Evolutionary conservation across 2,329 filamentous ascomycete species (phyloP), one percentile per base, ranked within the genome.

Genomic region (Fusarium nygamai): DNA sequence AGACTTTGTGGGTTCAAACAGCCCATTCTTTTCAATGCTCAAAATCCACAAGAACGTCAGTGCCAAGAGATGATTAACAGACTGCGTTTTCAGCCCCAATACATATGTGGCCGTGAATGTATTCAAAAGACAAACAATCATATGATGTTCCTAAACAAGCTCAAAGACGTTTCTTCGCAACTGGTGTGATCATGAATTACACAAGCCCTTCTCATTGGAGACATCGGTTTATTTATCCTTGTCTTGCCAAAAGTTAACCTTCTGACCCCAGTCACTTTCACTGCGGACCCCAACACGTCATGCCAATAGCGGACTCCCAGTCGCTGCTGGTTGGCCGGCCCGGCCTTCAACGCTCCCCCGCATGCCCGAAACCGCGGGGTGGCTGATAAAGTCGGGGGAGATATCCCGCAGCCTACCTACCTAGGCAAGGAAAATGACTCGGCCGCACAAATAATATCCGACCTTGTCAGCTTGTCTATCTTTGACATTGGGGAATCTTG

Each of bases 361-460:
- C 69, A 71, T 46, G 53, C 56, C 50, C 44, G 54, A 65, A 67
- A 76, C 76, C 62, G 76, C 74, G 76, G 76, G 76, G 74, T 74
- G 67, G 62, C 68, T 78, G 74, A 76, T 71, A 75, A 73, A 43
- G 51, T 53, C 51, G 62, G 62, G 50, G 39, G 33, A 60, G 38
- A 34, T 41, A 66, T 60, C 51, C 51, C 51, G 50, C 39, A 60
- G 38, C 17, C 27, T 14, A 36, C 34, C 16, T 22, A 22, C 12
- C 1, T 8, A 41, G 39, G 39, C 10, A 29, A 22, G 38, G 27
- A 46, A 51, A 39, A 61, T 67, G 50, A 68, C 57, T 62, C 48
- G 64, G 34, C 20, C 31, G 46, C 41, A 41, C 50, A 46, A 33
- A 38, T 38, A 51, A 29, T 44, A n/a, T 39, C 43, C 39, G 33